These are phyloP conservation scores for Boeremia lycopersici DNA, from an alignment of 2,329 filamentous ascomycete species.

Conservation along the genomic window DNA sequence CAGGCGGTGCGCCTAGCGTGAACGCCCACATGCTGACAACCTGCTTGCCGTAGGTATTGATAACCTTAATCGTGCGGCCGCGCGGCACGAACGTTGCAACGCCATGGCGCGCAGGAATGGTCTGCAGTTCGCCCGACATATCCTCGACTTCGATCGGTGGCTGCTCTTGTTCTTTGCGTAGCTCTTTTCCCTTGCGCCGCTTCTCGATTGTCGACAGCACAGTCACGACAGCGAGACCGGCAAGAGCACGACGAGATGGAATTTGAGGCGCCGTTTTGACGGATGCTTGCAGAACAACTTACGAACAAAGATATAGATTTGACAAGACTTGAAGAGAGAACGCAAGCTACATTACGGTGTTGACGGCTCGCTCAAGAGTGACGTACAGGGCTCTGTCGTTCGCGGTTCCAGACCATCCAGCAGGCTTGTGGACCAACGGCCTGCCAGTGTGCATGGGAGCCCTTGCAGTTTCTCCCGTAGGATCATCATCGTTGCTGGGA, in stretches of 20 bases:
- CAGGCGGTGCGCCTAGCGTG: conserved; percentile 53
- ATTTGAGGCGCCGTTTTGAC: conserved; percentile 40
- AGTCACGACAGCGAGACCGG: conserved; percentile 43
- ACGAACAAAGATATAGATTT: neutral
- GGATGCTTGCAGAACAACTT: neutral
- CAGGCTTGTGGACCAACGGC: conserved; percentile 16
- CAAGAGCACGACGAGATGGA: conserved; percentile 42
- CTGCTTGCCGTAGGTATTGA: conserved; percentile 58
- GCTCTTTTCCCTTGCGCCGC: conserved; percentile 34
- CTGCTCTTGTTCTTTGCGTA: conserved; percentile 17
- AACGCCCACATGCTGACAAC: conserved; percentile 59
- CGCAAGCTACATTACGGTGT: conserved; percentile 8
- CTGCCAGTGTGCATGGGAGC: conserved; percentile 24
- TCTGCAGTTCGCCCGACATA: conserved; percentile 52
- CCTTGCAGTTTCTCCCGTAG: conserved; percentile 27
- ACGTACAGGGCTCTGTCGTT: conserved; percentile 16
- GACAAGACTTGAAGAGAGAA: conserved; percentile 7
- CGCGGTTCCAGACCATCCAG: conserved; percentile 8
- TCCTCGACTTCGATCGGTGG: conserved; percentile 26
- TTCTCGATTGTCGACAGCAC: conserved; percentile 43
- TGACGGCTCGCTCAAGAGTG: conserved; percentile 3
- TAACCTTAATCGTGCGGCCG: conserved; percentile 56
- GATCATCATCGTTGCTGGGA: conserved; percentile 17
- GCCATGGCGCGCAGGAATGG: conserved; percentile 57
- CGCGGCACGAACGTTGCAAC: conserved; percentile 58